Conservation (phyloP, 108 stramenopile species). For the Skeletonema potamos region DNA sequence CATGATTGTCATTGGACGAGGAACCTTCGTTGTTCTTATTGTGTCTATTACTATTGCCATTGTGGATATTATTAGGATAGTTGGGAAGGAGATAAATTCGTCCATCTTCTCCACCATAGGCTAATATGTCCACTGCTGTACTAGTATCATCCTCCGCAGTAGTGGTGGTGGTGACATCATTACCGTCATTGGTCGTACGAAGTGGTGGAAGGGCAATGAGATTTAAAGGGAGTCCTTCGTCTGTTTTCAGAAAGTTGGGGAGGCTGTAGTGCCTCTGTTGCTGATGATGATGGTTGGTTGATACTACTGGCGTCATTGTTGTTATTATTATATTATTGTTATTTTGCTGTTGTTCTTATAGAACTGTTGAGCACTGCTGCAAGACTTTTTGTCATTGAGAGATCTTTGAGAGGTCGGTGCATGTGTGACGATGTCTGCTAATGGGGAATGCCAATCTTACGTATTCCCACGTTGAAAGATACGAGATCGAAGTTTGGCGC, state of each 20-base stretch:
- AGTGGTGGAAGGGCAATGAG: neutral
- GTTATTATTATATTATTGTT: neutral
- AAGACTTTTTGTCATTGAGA: too few relatives aligned
- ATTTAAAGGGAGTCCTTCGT: neutral
- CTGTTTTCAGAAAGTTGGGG: neutral
- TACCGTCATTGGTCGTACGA: neutral
- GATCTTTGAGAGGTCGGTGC: too few relatives aligned
- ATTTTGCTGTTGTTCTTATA: too few relatives aligned
- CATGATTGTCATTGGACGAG: neutral
- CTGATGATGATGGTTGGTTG: neutral
- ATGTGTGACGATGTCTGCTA: neutral
- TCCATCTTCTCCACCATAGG: slow-evolving; percentile 79
- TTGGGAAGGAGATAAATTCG: slow-evolving; percentile 28
- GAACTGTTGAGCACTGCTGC: too few relatives aligned
- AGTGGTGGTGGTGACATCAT: neutral
- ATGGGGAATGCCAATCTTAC: neutral
- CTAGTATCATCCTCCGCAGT: neutral
- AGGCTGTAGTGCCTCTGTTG: neutral
- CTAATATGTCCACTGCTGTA: slow-evolving; percentile 30
- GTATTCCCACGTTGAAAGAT: neutral
- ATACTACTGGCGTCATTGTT: neutral
- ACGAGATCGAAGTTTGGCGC: neutral
- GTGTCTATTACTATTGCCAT: neutral
- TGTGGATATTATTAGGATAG: neutral
- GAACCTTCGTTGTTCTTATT: neutral